phyloP scores from a whole-genome alignment of 305 asterid genomes.

The Solanum hybrid region DNA sequence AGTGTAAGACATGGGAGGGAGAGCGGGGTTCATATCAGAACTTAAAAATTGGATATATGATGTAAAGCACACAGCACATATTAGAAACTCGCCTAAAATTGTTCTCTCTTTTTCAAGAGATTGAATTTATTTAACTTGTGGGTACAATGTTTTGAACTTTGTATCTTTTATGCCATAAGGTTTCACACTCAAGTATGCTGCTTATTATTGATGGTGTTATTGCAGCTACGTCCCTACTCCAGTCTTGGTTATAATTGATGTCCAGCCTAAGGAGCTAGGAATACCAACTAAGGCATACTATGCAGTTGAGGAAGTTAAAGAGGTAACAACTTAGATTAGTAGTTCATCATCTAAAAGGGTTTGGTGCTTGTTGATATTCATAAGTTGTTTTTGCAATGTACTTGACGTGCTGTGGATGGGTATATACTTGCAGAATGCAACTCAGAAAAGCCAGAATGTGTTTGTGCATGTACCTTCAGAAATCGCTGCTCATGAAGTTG shows the following conservation, averaged over 20 bases:
- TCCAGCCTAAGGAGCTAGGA: constrained; percentile 85
- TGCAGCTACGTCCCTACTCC: constrained; percentile 88
- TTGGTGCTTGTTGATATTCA: neutral
- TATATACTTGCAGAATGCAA: constrained; percentile 69
- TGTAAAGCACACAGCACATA: neutral
- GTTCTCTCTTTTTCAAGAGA: neutral
- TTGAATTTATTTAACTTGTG: neutral
- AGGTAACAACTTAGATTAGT: constrained; percentile 28
- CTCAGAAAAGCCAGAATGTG: constrained; percentile 91
- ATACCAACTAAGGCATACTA: constrained; percentile 94
- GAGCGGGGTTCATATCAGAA: neutral
- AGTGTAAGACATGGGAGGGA: neutral
- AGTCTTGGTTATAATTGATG: constrained; percentile 84
- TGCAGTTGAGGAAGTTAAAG: constrained; percentile 96
- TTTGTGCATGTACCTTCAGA: constrained; percentile 89
- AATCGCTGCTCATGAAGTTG: constrained; percentile 96
- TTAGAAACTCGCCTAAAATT: neutral
- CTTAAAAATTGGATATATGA: neutral
- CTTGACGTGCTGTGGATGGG: neutral
- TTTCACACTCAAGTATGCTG: neutral
- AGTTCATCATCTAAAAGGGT: neutral
- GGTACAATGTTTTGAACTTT: neutral
- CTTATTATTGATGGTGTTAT: constrained; percentile 3
- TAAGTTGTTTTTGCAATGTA: neutral
- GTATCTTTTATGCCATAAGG: neutral